A percentile compares a stretch with the other conserved stretches of the same genome.
Conservation (phyloP, 1,139 yeast species). For the Zygosaccharomyces pseudobailii region DNA sequence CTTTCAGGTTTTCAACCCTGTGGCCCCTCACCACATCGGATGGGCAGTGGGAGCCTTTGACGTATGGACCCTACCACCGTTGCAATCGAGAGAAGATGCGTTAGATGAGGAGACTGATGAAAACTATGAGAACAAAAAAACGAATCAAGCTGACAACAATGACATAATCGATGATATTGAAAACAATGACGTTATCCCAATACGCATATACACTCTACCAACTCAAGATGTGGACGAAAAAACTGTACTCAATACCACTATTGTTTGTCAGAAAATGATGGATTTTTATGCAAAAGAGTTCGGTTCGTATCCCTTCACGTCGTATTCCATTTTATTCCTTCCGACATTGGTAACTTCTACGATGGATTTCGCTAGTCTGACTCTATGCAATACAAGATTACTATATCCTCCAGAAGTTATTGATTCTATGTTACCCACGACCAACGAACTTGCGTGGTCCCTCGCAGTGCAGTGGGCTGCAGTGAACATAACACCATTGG, state of each 20-base stretch:
- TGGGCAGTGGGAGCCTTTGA: constrained; percentile 92
- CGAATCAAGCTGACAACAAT: constrained; percentile 21
- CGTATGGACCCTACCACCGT: constrained; percentile 41
- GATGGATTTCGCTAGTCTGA: constrained; percentile 73
- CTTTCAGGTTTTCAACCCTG: constrained; percentile 80
- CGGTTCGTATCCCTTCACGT: constrained; percentile 89
- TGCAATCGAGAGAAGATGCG: constrained; percentile 20
- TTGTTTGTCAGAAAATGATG: constrained; percentile 70
- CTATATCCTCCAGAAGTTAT: constrained; percentile 73
- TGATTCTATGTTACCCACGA: constrained; percentile 71
- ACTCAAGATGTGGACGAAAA: constrained; percentile 38
- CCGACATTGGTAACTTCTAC: constrained; percentile 50
- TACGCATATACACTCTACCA: constrained; percentile 38
- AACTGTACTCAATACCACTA: constrained; percentile 68
- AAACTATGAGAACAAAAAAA: constrained; percentile 36
- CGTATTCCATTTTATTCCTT: constrained; percentile 73
- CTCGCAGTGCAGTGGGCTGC: constrained; percentile 93
- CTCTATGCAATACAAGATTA: constrained; percentile 58
- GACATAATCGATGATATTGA: constrained; percentile 24
- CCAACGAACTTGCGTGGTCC: constrained; percentile 63
- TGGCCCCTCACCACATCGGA: constrained; percentile 93
- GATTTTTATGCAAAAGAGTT: constrained; percentile 83
- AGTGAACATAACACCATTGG: constrained; percentile 78
- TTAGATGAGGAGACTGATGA: constrained; percentile 43
- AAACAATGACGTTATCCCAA: constrained; percentile 41